phyloP scores from a whole-genome alignment of 2,329 filamentous ascomycete genomes.

The Zelopaecilomyces penicillatus region DNA sequence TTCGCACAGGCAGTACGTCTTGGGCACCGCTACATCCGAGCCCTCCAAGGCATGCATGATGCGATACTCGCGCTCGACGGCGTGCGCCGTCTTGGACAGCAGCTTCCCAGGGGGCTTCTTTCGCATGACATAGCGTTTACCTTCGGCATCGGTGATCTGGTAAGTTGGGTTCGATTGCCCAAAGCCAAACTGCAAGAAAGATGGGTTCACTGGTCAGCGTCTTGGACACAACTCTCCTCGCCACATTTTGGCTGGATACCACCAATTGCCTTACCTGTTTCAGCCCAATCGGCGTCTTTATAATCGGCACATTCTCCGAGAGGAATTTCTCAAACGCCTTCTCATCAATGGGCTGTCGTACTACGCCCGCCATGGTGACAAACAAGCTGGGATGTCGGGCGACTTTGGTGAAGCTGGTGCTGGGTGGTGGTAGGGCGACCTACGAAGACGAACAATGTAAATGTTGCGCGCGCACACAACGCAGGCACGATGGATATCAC shows the following conservation, averaged over 20 bases:
- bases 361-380: constrained; percentile 64
- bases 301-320: constrained; percentile 66
- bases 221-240: not conserved
- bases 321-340: constrained; percentile 73
- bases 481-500: too few relatives aligned
- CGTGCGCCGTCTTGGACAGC: constrained; percentile 86
- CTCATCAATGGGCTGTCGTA: constrained; percentile 86
- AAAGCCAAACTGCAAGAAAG: constrained; percentile 68
- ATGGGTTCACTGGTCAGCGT: not conserved
- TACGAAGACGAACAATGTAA: too few relatives aligned
- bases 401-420: not conserved
- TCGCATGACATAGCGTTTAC: constrained; percentile 74
- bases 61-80: constrained; percentile 91
- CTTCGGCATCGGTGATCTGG: constrained; percentile 67
- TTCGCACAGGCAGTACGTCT: constrained; percentile 76
- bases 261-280: constrained; percentile 60
- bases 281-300: constrained; percentile 73
- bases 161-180: constrained; percentile 98
- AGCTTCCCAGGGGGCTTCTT: constrained; percentile 97
- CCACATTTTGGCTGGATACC: too few relatives aligned
- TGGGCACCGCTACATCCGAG: constrained; percentile 80
- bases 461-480: too few relatives aligned
- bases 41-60: constrained; percentile 73
- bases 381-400: not conserved
- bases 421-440: too few relatives aligned